A percentile compares a stretch with the other conserved stretches of the same genome.
Conservation (phyloP, 768 basidiomycete genomes). For the Lentinula sp. region DNA sequence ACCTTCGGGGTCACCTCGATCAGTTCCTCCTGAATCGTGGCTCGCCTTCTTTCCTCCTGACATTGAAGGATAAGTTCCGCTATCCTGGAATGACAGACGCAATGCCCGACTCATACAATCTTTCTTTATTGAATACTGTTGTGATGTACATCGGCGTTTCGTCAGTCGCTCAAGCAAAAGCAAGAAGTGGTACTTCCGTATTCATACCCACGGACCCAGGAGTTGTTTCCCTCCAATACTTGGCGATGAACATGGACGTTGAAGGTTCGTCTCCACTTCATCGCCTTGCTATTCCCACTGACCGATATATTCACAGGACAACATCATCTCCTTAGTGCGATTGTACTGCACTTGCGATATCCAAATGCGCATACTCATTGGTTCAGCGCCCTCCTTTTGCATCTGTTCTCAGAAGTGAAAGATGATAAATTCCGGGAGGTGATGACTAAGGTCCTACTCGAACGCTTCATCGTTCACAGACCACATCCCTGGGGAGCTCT, state of each 20-base stretch:
- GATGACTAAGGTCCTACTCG: slow-evolving; percentile 84
- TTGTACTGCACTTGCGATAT: slow-evolving; percentile 93
- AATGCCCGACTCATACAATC: slow-evolving; percentile 66
- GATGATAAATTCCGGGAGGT: slow-evolving; percentile 76
- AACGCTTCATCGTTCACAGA: slow-evolving; percentile 88
- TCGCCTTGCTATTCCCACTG: neutral
- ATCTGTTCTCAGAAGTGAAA: slow-evolving; percentile 78
- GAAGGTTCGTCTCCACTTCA: slow-evolving; percentile 60
- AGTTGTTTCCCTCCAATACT: slow-evolving; percentile 76
- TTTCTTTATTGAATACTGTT: slow-evolving; percentile 86
- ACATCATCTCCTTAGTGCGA: slow-evolving; percentile 90
- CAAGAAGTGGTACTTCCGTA: slow-evolving; percentile 71
- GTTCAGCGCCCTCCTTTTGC: slow-evolving; percentile 88
- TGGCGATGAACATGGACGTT: slow-evolving; percentile 78
- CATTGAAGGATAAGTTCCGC: slow-evolving; percentile 73
- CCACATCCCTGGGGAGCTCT: slow-evolving; percentile 97
- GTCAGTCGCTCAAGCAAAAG: slow-evolving; percentile 84
- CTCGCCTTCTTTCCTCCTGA: slow-evolving; percentile 63
- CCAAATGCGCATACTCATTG: slow-evolving; percentile 98
- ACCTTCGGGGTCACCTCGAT: slow-evolving; percentile 76
- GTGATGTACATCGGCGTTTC: slow-evolving; percentile 97
- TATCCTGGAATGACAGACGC: slow-evolving; percentile 39
- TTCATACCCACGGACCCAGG: slow-evolving; percentile 83
- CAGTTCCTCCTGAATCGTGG: slow-evolving; percentile 79
- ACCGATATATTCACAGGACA: slow-evolving; percentile 52